phyloP scores from a whole-genome alignment of 2,329 filamentous ascomycete species.

The Aspergillus fumigatus region DNA sequence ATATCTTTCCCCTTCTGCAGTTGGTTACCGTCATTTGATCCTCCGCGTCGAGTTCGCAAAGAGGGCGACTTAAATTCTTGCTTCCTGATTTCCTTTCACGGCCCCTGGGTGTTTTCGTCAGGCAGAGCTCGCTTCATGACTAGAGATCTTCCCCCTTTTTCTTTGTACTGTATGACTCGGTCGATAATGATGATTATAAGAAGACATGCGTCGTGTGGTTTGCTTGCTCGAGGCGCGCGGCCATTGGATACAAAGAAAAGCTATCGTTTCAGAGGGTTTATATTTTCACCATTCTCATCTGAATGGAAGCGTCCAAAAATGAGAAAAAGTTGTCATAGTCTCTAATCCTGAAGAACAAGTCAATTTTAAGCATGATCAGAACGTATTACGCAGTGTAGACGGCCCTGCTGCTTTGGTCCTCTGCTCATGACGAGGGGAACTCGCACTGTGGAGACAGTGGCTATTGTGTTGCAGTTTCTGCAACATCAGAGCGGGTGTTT shows the following conservation, averaged over 20 bases:
- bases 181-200: slow-evolving; percentile 35
- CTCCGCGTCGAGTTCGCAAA: slow-evolving; percentile 51
- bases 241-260: slow-evolving; percentile 20
- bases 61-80: slow-evolving; percentile 35
- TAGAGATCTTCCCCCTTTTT: slow-evolving; percentile 21
- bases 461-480: neutral
- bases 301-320: neutral
- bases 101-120: slow-evolving; percentile 29
- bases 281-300: slow-evolving; percentile 4
- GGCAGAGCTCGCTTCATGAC: slow-evolving; percentile 26
- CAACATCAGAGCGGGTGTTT: neutral
- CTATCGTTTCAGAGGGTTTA: slow-evolving; percentile 22
- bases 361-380: neutral
- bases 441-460: too few relatives aligned
- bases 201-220: slow-evolving; percentile 30
- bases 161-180: slow-evolving; percentile 36
- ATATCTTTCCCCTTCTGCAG: slow-evolving; percentile 25
- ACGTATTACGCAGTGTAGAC: neutral
- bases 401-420: neutral
- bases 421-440: neutral
- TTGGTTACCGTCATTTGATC: slow-evolving; percentile 51
- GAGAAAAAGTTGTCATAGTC: neutral
- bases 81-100: slow-evolving; percentile 22
- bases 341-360: neutral
- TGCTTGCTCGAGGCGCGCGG: slow-evolving; percentile 19